phyloP scores from a whole-genome alignment of 2,329 filamentous ascomycete species.

The Phyllosticta citrichinensis region DNA sequence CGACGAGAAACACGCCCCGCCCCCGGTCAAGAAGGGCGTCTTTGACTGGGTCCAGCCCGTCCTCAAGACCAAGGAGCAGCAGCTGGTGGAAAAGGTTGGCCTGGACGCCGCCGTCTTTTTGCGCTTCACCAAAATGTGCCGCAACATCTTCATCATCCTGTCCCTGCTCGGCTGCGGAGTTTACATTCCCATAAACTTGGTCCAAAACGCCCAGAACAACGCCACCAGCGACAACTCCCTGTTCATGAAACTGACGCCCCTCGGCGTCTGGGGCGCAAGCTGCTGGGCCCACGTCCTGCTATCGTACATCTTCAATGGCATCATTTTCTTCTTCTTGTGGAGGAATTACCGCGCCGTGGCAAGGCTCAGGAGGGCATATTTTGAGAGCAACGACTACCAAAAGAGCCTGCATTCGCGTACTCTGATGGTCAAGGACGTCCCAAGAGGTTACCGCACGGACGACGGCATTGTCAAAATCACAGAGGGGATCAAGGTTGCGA shows the following conservation, averaged over 20 bases:
- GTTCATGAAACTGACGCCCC: slow-evolving; percentile 49
- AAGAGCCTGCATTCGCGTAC: slow-evolving; percentile 67
- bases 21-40: slow-evolving; percentile 73
- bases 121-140: slow-evolving; percentile 79
- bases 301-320: slow-evolving; percentile 59
- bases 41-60: slow-evolving; percentile 81
- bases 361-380: slow-evolving; percentile 64
- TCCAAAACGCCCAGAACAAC: slow-evolving; percentile 21
- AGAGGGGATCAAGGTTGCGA: slow-evolving; percentile 67
- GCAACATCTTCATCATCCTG: slow-evolving; percentile 74
- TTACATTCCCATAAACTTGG: slow-evolving; percentile 72
- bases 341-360: slow-evolving; percentile 73
- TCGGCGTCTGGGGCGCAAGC: slow-evolving; percentile 37
- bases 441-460: slow-evolving; percentile 64
- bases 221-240: slow-evolving; percentile 24
- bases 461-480: slow-evolving; percentile 81
- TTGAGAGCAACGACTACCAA: slow-evolving; percentile 80
- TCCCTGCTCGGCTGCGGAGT: slow-evolving; percentile 64
- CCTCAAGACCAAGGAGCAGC: slow-evolving; percentile 64
- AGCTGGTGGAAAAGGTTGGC: slow-evolving; percentile 72
- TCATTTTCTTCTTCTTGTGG: slow-evolving; percentile 76
- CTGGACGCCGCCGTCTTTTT: slow-evolving; percentile 88
- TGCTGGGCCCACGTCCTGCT: slow-evolving; percentile 51
- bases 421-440: slow-evolving; percentile 70
- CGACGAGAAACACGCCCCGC: slow-evolving; percentile 81